Percentiles rank a stretch among this genome's conserved stretches.
phyloP scores from a whole-genome alignment of 345 rosid species.

The Mercurialis annua region DNA sequence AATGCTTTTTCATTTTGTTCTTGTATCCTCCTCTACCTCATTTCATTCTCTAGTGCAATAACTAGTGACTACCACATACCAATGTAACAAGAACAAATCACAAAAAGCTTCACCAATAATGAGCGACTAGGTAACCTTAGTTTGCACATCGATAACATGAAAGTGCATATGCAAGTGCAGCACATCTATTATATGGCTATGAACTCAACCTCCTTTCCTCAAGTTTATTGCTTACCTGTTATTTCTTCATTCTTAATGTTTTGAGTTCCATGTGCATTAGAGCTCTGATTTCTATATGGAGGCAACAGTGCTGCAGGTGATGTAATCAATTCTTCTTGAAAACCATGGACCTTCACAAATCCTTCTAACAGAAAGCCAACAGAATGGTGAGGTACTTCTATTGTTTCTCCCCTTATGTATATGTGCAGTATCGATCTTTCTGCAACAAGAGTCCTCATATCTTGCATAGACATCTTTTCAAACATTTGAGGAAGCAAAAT shows the following conservation, averaged over 20 bases:
- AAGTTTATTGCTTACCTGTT: constrained; percentile 43
- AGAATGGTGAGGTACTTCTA: constrained; percentile 56
- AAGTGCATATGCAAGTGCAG: too few relatives aligned
- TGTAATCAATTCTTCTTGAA: constrained; percentile 51
- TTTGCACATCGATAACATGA: too few relatives aligned
- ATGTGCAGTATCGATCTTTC: constrained; percentile 57
- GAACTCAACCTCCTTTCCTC: too few relatives aligned
- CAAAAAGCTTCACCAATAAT: too few relatives aligned
- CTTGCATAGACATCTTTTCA: constrained; percentile 76
- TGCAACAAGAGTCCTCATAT: constrained; percentile 65
- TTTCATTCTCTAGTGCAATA: too few relatives aligned
- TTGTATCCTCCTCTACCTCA: neutral
- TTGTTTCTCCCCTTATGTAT: constrained; percentile 64
- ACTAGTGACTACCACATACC: too few relatives aligned
- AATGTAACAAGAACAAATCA: too few relatives aligned
- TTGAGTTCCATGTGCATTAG: constrained; percentile 22
- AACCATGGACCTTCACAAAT: constrained; percentile 51
- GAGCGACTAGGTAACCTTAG: too few relatives aligned
- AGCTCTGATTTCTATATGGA: constrained; percentile 48
- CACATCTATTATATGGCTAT: too few relatives aligned
- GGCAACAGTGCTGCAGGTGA: constrained; percentile 66
- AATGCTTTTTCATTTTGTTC: neutral
- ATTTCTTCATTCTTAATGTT: constrained; percentile 35
- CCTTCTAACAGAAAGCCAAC: constrained; percentile 84
- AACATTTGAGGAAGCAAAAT: constrained; percentile 83